These are phyloP conservation scores for Colletotrichum tanaceti DNA, from an alignment of 2,329 filamentous ascomycete genomes.

Conservation along the genomic window DNA sequence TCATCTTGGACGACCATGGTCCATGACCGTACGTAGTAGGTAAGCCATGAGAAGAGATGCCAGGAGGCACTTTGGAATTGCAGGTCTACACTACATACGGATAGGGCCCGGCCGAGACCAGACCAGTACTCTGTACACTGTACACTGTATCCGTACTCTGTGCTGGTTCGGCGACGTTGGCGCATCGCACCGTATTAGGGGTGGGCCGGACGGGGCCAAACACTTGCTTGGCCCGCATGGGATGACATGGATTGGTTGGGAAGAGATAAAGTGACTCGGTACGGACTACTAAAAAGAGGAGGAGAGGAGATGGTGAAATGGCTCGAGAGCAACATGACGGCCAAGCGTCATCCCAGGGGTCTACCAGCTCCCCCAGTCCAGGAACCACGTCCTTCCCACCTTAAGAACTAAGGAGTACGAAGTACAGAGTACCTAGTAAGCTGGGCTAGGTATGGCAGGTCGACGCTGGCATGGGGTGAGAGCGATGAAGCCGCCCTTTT, in stretches of 20 bases:
- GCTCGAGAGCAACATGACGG: not conserved
- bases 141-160: too few relatives aligned
- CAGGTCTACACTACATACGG: too few relatives aligned
- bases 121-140: too few relatives aligned
- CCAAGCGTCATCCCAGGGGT: not conserved
- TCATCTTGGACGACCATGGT: conserved; percentile 32
- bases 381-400: conserved; percentile 4
- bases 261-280: not conserved
- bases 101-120: too few relatives aligned
- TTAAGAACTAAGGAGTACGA: too few relatives aligned
- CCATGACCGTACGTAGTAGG: too few relatives aligned
- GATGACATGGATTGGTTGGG: conserved; percentile 15
- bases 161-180: conserved; percentile 17
- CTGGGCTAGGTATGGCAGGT: conserved; percentile 12
- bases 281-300: conserved; percentile 3
- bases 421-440: conserved; percentile 12
- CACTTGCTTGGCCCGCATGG: conserved; percentile 35
- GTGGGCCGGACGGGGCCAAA: conserved; percentile 33
- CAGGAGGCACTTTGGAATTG: conserved; percentile 33
- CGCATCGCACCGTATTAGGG: conserved; percentile 30
- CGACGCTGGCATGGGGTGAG: conserved; percentile 28
- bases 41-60: conserved; percentile 6
- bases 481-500: conserved; percentile 31
- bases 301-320: conserved; percentile 9
- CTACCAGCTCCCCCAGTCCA: not conserved